These are phyloP conservation scores for Panaeolus cyanescens DNA, from an alignment of 768 basidiomycete species.

Conservation along the genomic window DNA sequence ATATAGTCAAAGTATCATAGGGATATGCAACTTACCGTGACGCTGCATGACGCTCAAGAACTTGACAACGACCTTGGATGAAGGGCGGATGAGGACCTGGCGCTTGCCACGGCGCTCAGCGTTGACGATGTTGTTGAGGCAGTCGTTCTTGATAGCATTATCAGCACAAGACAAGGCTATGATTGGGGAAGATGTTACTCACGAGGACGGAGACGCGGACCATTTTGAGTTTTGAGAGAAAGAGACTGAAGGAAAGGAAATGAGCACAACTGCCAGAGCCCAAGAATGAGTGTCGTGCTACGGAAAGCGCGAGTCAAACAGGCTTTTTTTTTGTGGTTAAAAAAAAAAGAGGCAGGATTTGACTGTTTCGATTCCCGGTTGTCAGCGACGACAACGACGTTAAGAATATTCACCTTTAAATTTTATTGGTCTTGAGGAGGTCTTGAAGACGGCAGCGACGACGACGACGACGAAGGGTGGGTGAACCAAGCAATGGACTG, in stretches of 20 bases:
- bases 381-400: background rate
- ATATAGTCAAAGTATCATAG: background rate
- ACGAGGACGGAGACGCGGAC: conserved; percentile 88
- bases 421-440: conserved; percentile 22
- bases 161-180: conserved; percentile 2
- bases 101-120: conserved; percentile 99
- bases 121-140: conserved; percentile 97
- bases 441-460: conserved; percentile 22
- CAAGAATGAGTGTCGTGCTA: conserved; percentile 84
- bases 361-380: conserved; percentile 2
- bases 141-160: conserved; percentile 42
- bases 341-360: conserved; percentile 3
- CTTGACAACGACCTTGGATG: conserved; percentile 97
- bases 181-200: conserved; percentile 39
- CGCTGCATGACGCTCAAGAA: conserved; percentile 99
- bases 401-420: conserved; percentile 48
- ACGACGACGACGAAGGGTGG: conserved; percentile 19
- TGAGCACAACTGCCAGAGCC: conserved; percentile 47
- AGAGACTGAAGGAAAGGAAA: conserved; percentile 21
- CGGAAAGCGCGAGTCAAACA: conserved; percentile 81
- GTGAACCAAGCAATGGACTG: conserved; percentile 6
- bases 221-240: conserved; percentile 52
- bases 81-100: conserved; percentile 96
- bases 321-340: too few species aligned
- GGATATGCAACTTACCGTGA: conserved; percentile 68